These are phyloP conservation scores for Alternaria angustiovoidea DNA, from an alignment of 2,329 filamentous ascomycete species.

Conservation along the genomic window DNA sequence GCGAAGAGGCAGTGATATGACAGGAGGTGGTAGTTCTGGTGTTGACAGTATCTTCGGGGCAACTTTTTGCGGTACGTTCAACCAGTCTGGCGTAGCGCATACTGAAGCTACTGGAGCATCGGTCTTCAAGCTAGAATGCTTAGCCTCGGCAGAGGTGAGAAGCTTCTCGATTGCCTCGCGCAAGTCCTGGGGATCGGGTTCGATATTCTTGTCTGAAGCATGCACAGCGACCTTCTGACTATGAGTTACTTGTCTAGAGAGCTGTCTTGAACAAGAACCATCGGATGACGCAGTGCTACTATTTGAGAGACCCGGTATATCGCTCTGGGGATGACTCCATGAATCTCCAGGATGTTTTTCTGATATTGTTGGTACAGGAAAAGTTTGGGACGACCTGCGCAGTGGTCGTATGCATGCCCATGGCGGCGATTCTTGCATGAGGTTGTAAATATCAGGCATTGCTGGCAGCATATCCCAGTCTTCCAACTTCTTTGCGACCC, in stretches of 20 bases:
- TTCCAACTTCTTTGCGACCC: constrained; percentile 45
- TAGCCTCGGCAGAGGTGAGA: constrained; percentile 12
- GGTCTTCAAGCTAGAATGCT: constrained; percentile 7
- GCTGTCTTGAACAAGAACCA: constrained; percentile 32
- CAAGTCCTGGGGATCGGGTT: constrained; percentile 23
- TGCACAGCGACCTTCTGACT: constrained; percentile 41
- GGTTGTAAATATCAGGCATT: constrained; percentile 31
- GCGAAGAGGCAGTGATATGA: constrained; percentile 23
- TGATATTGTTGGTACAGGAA: constrained; percentile 30
- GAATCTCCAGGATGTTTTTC: constrained; percentile 32
- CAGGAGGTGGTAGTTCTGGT: constrained; percentile 35
- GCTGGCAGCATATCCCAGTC: constrained; percentile 39
- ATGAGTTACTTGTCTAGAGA: constrained; percentile 28
- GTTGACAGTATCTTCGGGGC: constrained; percentile 21
- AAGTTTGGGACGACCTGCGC: constrained; percentile 27
- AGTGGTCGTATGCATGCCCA: constrained; percentile 45
- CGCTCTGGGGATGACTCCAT: constrained; percentile 16
- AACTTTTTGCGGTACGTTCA: constrained; percentile 20
- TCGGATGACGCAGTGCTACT: constrained; percentile 30
- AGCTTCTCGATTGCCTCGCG: constrained; percentile 23
- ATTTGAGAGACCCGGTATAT: constrained; percentile 12
- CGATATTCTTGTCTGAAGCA: constrained; percentile 28
- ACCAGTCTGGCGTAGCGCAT: constrained; percentile 19
- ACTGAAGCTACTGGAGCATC: neutral
- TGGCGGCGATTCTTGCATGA: constrained; percentile 43